Conservation (phyloP, 441 rosid species). For the Pelargonium fulgidum region DNA sequence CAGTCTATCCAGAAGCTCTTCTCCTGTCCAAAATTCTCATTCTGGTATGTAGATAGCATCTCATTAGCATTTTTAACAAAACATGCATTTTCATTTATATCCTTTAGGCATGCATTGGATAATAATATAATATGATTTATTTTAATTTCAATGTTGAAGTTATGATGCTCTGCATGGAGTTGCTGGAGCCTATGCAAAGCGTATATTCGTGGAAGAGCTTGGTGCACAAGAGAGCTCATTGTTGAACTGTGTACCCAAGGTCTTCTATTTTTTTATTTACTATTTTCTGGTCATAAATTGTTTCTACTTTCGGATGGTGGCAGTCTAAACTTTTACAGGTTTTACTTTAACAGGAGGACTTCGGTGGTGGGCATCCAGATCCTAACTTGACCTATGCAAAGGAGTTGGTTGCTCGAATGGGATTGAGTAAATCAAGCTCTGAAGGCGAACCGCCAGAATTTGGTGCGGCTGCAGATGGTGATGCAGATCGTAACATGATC, state of each 20-base stretch:
- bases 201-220: conserved; percentile 91
- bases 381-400: conserved; percentile 96
- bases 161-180: conserved; percentile 95
- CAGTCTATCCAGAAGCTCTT: conserved; percentile 67
- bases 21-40: conserved; percentile 74
- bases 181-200: conserved; percentile 89
- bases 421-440: conserved; percentile 70
- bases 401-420: conserved; percentile 92
- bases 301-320: not conserved
- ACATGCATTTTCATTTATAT: conserved; percentile 5
- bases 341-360: conserved; percentile 64
- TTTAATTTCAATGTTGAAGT: conserved; percentile 30
- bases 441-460: conserved; percentile 78
- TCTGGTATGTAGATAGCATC: conserved; percentile 54
- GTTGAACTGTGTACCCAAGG: conserved; percentile 89
- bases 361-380: conserved; percentile 99
- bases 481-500: conserved; percentile 98
- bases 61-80: conserved; percentile 11
- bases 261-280: conserved; percentile 19
- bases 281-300: not conserved
- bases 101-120: not conserved
- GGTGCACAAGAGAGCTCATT: conserved; percentile 78
- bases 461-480: conserved; percentile 99
- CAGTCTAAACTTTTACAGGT: not conserved
- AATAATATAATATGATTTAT: not conserved